These are phyloP conservation scores for Trametes punicea DNA, from an alignment of 768 basidiomycete species.

Conservation along the genomic window DNA sequence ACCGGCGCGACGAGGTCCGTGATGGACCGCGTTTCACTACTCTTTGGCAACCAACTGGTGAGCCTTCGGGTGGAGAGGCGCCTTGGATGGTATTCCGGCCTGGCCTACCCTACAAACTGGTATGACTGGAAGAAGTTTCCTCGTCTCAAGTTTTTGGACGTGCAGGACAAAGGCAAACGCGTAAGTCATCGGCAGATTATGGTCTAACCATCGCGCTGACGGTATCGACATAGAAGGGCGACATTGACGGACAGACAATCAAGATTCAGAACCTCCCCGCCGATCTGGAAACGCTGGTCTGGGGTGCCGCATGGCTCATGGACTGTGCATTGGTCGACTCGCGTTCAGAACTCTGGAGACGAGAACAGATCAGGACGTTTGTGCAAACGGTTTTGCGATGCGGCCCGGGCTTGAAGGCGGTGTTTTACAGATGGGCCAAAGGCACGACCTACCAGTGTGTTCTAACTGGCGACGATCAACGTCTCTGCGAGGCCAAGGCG, in stretches of 20 bases:
- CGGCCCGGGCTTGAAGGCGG: background rate
- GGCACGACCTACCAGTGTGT: background rate
- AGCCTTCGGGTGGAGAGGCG: background rate
- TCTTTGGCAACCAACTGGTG: background rate
- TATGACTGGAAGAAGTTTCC: background rate
- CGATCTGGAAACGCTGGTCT: background rate
- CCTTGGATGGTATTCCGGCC: background rate
- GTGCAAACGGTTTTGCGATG: background rate
- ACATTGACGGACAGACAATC: background rate
- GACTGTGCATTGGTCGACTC: background rate
- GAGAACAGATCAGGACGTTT: background rate
- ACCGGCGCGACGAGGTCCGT: background rate
- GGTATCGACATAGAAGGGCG: background rate
- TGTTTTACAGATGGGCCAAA: background rate
- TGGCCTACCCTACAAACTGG: slow-evolving; percentile 2
- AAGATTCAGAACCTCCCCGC: background rate
- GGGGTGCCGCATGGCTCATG: slow-evolving; percentile 1
- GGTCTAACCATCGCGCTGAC: background rate
- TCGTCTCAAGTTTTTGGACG: background rate
- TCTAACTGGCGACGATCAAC: background rate
- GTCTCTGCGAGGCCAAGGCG: background rate
- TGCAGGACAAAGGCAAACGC: background rate
- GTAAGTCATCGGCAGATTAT: background rate
- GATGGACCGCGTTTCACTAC: background rate
- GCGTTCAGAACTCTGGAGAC: background rate